Conservation (phyloP, 2,329 filamentous ascomycete genomes). For the Didymella pomorum region DNA sequence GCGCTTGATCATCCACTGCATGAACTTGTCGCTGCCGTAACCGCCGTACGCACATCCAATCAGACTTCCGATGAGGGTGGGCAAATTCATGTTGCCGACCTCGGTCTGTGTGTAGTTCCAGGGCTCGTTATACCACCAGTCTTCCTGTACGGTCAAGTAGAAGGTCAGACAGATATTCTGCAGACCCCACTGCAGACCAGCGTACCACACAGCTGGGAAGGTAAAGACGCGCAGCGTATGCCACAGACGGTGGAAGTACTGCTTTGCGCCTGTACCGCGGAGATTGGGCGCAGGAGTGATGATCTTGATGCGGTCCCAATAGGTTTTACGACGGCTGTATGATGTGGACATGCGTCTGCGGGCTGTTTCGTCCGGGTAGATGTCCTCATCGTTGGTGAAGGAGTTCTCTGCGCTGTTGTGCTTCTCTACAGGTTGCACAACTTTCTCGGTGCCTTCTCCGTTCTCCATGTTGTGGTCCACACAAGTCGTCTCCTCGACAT, state of each 20-base stretch:
- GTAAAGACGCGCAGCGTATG: conserved; percentile 65
- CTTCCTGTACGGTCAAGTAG: conserved; percentile 66
- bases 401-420: conserved; percentile 13
- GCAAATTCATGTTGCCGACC: conserved; percentile 66
- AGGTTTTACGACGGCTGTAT: conserved; percentile 53
- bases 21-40: conserved; percentile 64
- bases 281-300: conserved; percentile 65
- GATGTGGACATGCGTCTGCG: conserved; percentile 28
- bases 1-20: conserved; percentile 63
- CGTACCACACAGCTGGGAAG: conserved; percentile 66
- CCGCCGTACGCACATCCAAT: conserved; percentile 66
- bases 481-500: conserved; percentile 4
- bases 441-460: conserved; percentile 5
- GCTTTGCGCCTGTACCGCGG: conserved; percentile 61
- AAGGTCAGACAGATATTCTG: conserved; percentile 69
- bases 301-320: conserved; percentile 63
- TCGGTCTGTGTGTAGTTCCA: conserved; percentile 64
- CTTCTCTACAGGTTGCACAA: conserved; percentile 20
- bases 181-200: conserved; percentile 66
- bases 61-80: conserved; percentile 62
- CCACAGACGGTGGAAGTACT: conserved; percentile 62
- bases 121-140: conserved; percentile 62
- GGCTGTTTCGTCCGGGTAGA: conserved; percentile 7
- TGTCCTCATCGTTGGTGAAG: conserved; percentile 10
- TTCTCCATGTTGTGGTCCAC: conserved; percentile 6